Evolutionary conservation across 768 basidiomycete genomes (phyloP), one percentile per base, ranked within the genome.

Genomic region (Postia placenta): DNA sequence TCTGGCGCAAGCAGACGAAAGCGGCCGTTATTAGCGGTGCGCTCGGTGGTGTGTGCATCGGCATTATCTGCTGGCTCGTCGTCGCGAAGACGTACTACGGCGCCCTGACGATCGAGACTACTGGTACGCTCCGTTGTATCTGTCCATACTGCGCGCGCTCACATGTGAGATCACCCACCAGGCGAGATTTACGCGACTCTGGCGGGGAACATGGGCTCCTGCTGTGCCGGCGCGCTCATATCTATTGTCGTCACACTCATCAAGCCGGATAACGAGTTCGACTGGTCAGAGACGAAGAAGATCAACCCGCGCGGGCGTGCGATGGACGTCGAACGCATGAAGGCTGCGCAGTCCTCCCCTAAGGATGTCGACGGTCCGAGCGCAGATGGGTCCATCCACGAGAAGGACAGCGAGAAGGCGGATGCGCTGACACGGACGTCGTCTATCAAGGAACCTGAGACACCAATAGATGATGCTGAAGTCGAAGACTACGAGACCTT

Each of bases 61-160:
- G 46, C 9, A 27, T 47, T 6, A 47, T 39, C 33, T 47, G 46
- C 37, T 47, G 46, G 46, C 37, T 47, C 5, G 46, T 47, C 15
- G 46, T 47, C 30, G 46, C 46, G 12, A 47, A 47, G 36, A 47
- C 46, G 2, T 47, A 47, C 37, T 47, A 47, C 17, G 46, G 46
- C 3, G 23, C 20, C 2, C 36, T 47, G 37, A 47, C 35, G 3
- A 26, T 47, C 15, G 25, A 9, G 25, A 38, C 46, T 2, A 47
- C 46, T 7, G 46, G 46, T 47, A 17, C 5, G 42, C 17, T 26
- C 42, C 9, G 9, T 26, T 42, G 5, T 20, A 5, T 11, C 25
- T 23, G 7, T 6, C 9, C 5, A 28, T 26, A 27, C 25, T 27
- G 19, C 5, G 12, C n/a, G 12, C n/a, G n/a, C n/a, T n/a, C n/a